Evolutionary conservation across 192 early-diverging fungal species (phyloP).

Genomic region (Paraglomus brasilianum): DNA sequence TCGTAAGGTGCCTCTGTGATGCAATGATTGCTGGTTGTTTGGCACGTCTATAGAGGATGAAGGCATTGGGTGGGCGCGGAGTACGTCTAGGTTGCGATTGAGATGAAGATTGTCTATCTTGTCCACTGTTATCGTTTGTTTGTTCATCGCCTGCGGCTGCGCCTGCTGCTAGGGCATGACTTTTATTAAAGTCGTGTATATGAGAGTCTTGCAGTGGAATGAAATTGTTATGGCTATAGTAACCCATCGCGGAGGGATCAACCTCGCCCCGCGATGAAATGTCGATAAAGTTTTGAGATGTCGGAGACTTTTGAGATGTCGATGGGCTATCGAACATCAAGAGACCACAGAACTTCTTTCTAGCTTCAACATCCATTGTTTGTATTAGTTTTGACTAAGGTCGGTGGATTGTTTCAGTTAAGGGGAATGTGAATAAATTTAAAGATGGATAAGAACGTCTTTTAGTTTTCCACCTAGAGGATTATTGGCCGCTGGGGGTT

Average conservation of each 20-base stretch:
- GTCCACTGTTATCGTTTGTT: background rate
- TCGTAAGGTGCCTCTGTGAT: constrained; percentile 20
- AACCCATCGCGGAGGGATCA: constrained; percentile 7
- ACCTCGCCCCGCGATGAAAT: background rate
- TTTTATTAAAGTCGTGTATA: too few species aligned
- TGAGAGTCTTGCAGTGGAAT: too few species aligned
- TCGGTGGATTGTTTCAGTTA: too few species aligned
- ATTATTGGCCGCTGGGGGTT: too few species aligned
- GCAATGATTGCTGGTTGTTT: constrained; percentile 31
- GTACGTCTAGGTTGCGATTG: constrained; percentile 2
- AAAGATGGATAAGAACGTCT: too few species aligned
- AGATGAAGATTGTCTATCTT: background rate
- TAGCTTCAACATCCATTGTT: background rate
- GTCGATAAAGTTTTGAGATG: constrained; percentile 4
- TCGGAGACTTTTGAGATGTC: background rate
- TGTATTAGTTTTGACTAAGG: too few species aligned
- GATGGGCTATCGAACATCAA: constrained; percentile 25
- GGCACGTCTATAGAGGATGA: constrained; percentile 24
- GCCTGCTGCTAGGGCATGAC: constrained; percentile 6
- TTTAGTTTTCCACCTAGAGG: too few species aligned
- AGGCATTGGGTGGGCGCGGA: constrained; percentile 30
- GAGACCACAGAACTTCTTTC: constrained; percentile 13
- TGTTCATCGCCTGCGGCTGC: constrained; percentile 19
- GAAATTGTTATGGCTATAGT: background rate
- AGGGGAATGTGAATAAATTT: too few species aligned